Conservation (phyloP, 208 protist genomes). For the Leptomonas pyrrhocoris region DNA sequence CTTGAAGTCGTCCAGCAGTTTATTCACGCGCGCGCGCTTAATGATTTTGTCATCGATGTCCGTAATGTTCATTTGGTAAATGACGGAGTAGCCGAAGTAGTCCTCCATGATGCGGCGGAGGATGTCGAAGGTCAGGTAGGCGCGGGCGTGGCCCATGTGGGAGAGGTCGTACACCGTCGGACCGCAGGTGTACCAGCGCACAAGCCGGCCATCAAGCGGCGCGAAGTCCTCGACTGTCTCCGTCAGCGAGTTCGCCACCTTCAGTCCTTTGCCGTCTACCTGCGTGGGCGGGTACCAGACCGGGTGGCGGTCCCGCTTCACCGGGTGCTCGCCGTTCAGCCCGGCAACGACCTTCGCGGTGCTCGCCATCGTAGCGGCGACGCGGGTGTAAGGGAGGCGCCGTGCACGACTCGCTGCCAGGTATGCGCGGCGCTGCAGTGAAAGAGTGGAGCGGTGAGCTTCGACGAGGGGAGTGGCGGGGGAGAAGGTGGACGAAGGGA, state of each 20-base stretch:
- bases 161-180: conserved; percentile 97
- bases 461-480: background rate
- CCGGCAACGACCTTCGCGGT: conserved; percentile 34
- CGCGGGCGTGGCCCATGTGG: conserved; percentile 98
- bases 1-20: conserved; percentile 84
- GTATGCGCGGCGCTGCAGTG: background rate
- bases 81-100: conserved; percentile 95
- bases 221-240: conserved; percentile 77
- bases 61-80: conserved; percentile 98
- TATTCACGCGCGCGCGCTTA: conserved; percentile 89
- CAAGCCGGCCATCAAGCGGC: conserved; percentile 57
- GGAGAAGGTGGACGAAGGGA: background rate
- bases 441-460: background rate
- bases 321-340: conserved; percentile 39
- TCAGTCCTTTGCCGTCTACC: conserved; percentile 39
- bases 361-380: background rate
- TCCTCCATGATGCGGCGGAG: conserved; percentile 96
- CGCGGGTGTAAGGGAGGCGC: background rate
- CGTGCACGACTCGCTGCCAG: background rate
- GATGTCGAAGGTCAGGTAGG: conserved; percentile 99
- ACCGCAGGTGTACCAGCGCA: conserved; percentile 98
- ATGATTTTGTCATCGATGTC: conserved; percentile 99
- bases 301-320: conserved; percentile 71
- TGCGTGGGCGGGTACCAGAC: conserved; percentile 72
- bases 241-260: conserved; percentile 87